Evolutionary conservation across 2,329 filamentous ascomycete species (phyloP), one percentile per base, ranked within the genome.

Genomic region (Penicillium rolfsii): DNA sequence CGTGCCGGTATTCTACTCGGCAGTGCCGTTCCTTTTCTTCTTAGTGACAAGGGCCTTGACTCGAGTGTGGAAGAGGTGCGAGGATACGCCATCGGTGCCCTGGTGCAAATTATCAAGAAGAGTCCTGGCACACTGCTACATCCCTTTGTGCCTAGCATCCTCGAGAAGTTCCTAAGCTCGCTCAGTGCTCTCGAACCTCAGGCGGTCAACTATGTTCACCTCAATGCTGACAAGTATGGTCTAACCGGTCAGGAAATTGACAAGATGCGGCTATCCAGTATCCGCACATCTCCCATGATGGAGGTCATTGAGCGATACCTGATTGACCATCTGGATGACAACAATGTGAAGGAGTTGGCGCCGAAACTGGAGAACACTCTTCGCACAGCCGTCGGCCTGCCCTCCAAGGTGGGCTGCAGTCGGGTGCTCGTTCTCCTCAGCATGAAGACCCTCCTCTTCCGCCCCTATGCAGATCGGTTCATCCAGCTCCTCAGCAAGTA

Each of bases 331-430:
- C 83, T 96, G 1, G 92, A 98, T 71, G 88, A 87, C 6, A 79
- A 82, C 4, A 88, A 90, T n/a, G 94, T 97, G 87, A 83, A 84
- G 49, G 83, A 87, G 22, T 82, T 97, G 9, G 87, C 89, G 38
- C 87, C 88, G 2, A 85, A 82, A 48, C 83, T 99, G 0, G 89
- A 95, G 73, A 84, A 85, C 33, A 89, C 90, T 0, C 91, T 98
- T 77, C 95, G 94, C 73, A 88, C 85, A 28, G 91, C 93, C 1
- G 88, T 99, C 40, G 94, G 93, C 1, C 88, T 98, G 78, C 94
- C 94, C 1, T 96, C 93, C 0, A 98, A 98, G 79, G 90, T 98
- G 52, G 95, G 93, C 40, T 96, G 93, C 71, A 91, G 90, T 65
- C 87, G 92, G 58, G 88, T 97, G 2, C 83, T 99, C 35, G 90